Evolutionary conservation across 2,329 filamentous ascomycete genomes (phyloP).

Genomic region (Pochonia chlamydosporia): DNA sequence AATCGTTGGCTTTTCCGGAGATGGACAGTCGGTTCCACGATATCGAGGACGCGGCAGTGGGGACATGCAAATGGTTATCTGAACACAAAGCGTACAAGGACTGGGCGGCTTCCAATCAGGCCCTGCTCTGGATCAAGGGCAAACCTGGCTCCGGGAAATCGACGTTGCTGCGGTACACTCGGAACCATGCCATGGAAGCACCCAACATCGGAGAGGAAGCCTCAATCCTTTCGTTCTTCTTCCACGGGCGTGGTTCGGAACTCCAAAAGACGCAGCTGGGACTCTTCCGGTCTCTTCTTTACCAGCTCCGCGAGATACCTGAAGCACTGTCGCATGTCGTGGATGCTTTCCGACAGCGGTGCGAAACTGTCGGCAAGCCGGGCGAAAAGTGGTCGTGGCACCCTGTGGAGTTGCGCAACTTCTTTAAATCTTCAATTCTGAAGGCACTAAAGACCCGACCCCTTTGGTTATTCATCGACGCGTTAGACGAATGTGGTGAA

Average conservation of each 20-base stretch:
- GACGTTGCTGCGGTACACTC: conserved; percentile 27
- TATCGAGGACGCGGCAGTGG: conserved; percentile 13
- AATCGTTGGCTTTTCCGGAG: conserved; percentile 24
- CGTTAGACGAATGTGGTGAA: conserved; percentile 27
- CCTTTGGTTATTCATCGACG: conserved; percentile 27
- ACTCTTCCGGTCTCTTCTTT: too few relatives aligned
- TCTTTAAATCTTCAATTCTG: conserved; percentile 15
- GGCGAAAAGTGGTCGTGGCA: conserved; percentile 22
- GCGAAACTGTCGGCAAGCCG: conserved; percentile 8
- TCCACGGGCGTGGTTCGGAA: too few relatives aligned
- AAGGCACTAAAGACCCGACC: conserved; percentile 8
- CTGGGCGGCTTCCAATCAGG: conserved; percentile 15
- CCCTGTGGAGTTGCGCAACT: conserved; percentile 12
- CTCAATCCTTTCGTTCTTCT: too few relatives aligned
- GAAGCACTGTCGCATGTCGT: too few relatives aligned
- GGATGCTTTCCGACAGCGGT: too few relatives aligned
- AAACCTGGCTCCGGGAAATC: too few relatives aligned
- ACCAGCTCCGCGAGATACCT: too few relatives aligned
- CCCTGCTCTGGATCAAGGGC: conserved; percentile 32
- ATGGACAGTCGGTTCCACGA: conserved; percentile 20
- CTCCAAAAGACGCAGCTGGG: too few relatives aligned
- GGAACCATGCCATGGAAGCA: conserved; percentile 19
- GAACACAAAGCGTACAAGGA: conserved; percentile 15
- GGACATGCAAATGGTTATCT: conserved; percentile 29
- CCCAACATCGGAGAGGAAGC: conserved; percentile 9